Percentiles rank a stretch among this genome's conserved stretches.
phyloP scores from a whole-genome alignment of 2,329 filamentous ascomycete species.

The Stemphylium beticola region DNA sequence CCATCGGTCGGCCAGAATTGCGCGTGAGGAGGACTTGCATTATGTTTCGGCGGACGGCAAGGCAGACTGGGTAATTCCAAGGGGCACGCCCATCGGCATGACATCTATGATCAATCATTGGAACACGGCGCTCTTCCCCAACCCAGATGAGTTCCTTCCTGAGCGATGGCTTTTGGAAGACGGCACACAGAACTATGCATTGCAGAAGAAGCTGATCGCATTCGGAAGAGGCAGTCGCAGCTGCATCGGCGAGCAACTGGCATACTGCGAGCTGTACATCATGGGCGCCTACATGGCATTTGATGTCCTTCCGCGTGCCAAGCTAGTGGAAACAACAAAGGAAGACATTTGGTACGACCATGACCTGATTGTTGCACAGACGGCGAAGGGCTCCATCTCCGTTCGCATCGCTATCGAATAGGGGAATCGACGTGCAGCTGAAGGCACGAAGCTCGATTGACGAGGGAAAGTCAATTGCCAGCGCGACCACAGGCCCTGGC shows the following conservation, averaged over 20 bases:
- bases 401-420: constrained; percentile 33
- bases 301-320: constrained; percentile 28
- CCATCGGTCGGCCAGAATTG: constrained; percentile 27
- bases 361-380: constrained; percentile 34
- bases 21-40: constrained; percentile 27
- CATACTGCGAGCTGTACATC: constrained; percentile 34
- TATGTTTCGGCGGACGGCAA: constrained; percentile 28
- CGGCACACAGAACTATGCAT: constrained; percentile 24
- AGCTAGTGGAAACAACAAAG: constrained; percentile 30
- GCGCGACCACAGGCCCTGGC: background rate
- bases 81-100: constrained; percentile 38
- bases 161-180: constrained; percentile 43
- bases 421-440: background rate
- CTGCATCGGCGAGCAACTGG: constrained; percentile 42
- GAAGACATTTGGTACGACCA: constrained; percentile 35
- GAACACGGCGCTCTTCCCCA: constrained; percentile 41
- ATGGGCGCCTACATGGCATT: constrained; percentile 33
- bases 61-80: constrained; percentile 31
- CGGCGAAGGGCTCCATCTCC: constrained; percentile 32
- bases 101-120: constrained; percentile 41
- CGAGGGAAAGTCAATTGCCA: background rate
- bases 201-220: constrained; percentile 33
- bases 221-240: constrained; percentile 37
- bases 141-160: constrained; percentile 37
- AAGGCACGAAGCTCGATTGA: too few species aligned